Evolutionary conservation across 345 rosid genomes (phyloP).

Genomic region (Cardamine resedifolia): DNA sequence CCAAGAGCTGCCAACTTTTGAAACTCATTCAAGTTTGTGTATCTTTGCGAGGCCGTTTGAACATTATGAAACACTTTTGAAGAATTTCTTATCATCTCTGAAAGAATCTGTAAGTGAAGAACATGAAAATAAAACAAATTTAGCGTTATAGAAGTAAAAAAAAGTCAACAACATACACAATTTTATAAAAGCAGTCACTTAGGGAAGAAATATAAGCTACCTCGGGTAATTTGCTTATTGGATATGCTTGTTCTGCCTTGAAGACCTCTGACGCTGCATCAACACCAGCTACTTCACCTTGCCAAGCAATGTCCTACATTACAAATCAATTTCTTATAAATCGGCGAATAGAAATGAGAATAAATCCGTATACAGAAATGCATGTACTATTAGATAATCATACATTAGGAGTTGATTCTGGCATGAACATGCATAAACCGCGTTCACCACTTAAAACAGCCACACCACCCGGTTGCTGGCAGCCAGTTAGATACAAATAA

Average conservation of each 20-base stretch:
- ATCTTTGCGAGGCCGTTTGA: conserved; percentile 59
- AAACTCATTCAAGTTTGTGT: conserved; percentile 69
- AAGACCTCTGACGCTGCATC: conserved; percentile 78
- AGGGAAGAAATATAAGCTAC: conserved; percentile 42
- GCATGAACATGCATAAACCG: conserved; percentile 99
- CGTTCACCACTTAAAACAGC: conserved; percentile 70
- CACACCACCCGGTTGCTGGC: conserved; percentile 94
- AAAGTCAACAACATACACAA: background rate
- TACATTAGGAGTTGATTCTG: conserved; percentile 75
- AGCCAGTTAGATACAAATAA: conserved; percentile 83
- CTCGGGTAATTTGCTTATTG: conserved; percentile 61
- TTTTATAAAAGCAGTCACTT: background rate
- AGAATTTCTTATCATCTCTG: conserved; percentile 68
- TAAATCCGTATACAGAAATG: background rate
- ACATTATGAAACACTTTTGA: conserved; percentile 75
- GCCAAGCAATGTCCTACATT: conserved; percentile 81
- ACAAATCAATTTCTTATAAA: conserved; percentile 9
- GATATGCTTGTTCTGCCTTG: conserved; percentile 86
- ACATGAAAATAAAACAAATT: background rate
- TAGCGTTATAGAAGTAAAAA: background rate
- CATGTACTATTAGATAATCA: conserved; percentile 22
- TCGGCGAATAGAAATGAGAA: background rate
- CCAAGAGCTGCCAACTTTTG: conserved; percentile 50
- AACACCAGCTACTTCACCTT: conserved; percentile 87
- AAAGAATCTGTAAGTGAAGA: conserved; percentile 65